phyloP scores from a whole-genome alignment of 2,329 filamentous ascomycete genomes.

The Fusarium luffae region DNA sequence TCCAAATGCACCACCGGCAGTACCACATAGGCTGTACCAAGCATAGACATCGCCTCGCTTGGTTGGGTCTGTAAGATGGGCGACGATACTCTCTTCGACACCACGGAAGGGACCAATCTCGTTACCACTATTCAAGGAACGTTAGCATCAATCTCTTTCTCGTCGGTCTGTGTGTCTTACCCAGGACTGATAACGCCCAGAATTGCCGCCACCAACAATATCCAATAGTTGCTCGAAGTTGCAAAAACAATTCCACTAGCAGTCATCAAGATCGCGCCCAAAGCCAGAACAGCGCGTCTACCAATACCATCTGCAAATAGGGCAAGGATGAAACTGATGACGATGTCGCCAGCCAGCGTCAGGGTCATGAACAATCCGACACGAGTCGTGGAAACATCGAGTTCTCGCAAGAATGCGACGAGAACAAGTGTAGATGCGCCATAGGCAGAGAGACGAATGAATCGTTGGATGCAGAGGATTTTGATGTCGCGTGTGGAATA shows the following conservation, averaged over 20 bases:
- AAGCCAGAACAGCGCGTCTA: slow-evolving; percentile 62
- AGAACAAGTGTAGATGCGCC: slow-evolving; percentile 68
- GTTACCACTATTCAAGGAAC: slow-evolving; percentile 60
- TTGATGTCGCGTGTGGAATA: slow-evolving; percentile 50
- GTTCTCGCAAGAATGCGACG: slow-evolving; percentile 64
- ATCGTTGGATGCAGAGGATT: slow-evolving; percentile 67
- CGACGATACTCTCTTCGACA: slow-evolving; percentile 69
- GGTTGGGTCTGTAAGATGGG: slow-evolving; percentile 62
- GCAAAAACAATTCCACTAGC: slow-evolving; percentile 68
- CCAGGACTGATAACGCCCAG: slow-evolving; percentile 71
- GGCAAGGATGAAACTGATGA: slow-evolving; percentile 69
- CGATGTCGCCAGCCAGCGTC: slow-evolving; percentile 69
- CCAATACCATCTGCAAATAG: slow-evolving; percentile 68
- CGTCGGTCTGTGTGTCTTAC: slow-evolving; percentile 32
- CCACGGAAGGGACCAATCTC: slow-evolving; percentile 73
- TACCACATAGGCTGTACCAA: slow-evolving; percentile 70
- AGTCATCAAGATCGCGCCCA: slow-evolving; percentile 67
- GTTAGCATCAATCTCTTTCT: background rate
- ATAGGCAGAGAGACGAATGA: slow-evolving; percentile 72
- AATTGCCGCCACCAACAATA: slow-evolving; percentile 66
- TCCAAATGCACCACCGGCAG: slow-evolving; percentile 69
- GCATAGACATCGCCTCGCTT: slow-evolving; percentile 67
- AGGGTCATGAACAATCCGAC: slow-evolving; percentile 75
- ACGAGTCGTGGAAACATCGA: slow-evolving; percentile 61
- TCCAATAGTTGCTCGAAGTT: slow-evolving; percentile 64